Conservation (phyloP, 1,284 basidiomycete species). For the Moesziomyces sp. region DNA sequence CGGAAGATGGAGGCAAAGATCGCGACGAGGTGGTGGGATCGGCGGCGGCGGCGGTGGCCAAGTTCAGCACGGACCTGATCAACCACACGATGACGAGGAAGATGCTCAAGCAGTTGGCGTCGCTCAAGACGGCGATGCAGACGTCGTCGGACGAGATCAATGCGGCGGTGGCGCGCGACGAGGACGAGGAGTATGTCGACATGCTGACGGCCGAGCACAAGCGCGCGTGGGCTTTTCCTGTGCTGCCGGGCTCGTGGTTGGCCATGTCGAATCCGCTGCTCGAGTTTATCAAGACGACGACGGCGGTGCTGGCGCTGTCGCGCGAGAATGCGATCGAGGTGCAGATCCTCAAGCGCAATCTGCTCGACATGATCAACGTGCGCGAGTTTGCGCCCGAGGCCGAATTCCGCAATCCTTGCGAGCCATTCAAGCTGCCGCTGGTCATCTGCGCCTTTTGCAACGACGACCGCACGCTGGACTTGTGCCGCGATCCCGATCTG, state of each 20-base stretch:
- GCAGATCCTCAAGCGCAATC: slow-evolving; percentile 85
- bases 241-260: slow-evolving; percentile 86
- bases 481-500: slow-evolving; percentile 91
- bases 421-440: slow-evolving; percentile 85
- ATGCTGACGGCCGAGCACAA: slow-evolving; percentile 69
- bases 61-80: slow-evolving; percentile 68
- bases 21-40: slow-evolving; percentile 71
- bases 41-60: slow-evolving; percentile 72
- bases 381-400: slow-evolving; percentile 76
- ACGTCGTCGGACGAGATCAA: slow-evolving; percentile 38
- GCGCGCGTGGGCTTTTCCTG: slow-evolving; percentile 75
- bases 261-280: slow-evolving; percentile 79
- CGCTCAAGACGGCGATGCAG: slow-evolving; percentile 68
- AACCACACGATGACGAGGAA: slow-evolving; percentile 83
- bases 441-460: slow-evolving; percentile 93
- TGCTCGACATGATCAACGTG: slow-evolving; percentile 87
- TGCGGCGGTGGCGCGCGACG: slow-evolving; percentile 73
- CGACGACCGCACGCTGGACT: slow-evolving; percentile 87
- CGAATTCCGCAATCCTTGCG: slow-evolving; percentile 84
- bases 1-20: neutral
- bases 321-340: slow-evolving; percentile 85
- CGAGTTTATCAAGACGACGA: slow-evolving; percentile 89
- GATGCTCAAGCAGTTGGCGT: slow-evolving; percentile 79
- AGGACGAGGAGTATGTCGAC: slow-evolving; percentile 71
- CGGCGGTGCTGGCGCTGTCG: slow-evolving; percentile 78